phyloP scores from a whole-genome alignment of 768 basidiomycete genomes.

The Calvatia gigantea region DNA sequence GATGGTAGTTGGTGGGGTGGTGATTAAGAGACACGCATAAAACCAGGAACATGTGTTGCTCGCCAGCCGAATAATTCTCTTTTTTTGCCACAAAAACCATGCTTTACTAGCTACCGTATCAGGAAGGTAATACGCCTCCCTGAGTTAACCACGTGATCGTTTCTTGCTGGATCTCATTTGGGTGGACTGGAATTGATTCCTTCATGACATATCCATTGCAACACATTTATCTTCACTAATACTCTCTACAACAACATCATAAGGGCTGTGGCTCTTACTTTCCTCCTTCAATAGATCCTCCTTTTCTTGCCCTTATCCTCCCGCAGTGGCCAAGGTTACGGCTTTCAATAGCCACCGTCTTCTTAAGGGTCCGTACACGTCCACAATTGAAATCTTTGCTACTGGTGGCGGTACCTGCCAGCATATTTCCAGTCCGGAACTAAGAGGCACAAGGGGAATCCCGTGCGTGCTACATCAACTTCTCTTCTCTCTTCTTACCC shows the following conservation, averaged over 20 bases:
- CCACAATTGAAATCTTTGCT: neutral
- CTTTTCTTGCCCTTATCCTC: neutral
- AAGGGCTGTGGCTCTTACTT: neutral
- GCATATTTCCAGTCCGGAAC: neutral
- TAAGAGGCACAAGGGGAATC: neutral
- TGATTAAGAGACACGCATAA: neutral
- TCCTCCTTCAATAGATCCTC: neutral
- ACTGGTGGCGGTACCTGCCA: neutral
- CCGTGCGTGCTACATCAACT: conserved; percentile 1
- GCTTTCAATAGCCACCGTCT: conserved; percentile 1
- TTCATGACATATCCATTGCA: conserved; percentile 1
- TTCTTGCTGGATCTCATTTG: neutral
- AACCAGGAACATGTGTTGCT: neutral
- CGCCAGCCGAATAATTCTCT: neutral
- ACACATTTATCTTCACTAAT: neutral
- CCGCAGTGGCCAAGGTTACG: conserved; percentile 3
- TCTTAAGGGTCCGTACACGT: conserved; percentile 3
- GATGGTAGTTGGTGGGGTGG: neutral
- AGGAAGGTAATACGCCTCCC: conserved; percentile 1
- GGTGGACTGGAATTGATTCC: neutral
- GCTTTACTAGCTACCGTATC: neutral
- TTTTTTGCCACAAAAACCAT: neutral
- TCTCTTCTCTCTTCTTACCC: neutral
- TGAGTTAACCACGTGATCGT: neutral
- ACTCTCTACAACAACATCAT: neutral